Conservation (phyloP, 2,329 filamentous ascomycete species). For the Ophiosphaerella herpotricha region DNA sequence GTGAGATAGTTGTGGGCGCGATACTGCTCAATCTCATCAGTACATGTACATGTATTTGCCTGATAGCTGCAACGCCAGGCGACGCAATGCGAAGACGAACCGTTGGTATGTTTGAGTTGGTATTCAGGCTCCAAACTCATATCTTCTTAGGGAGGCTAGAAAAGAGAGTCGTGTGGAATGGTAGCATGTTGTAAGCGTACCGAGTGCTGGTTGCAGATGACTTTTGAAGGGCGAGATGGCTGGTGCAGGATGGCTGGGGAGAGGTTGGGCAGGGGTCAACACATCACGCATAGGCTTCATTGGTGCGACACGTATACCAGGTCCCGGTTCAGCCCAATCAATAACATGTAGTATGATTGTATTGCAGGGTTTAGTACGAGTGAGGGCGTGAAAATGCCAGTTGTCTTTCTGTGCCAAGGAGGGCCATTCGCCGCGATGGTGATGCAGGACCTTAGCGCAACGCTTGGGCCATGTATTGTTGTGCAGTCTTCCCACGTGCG, state of each 20-base stretch:
- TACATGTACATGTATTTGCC: too few relatives aligned
- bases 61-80: constrained; percentile 11
- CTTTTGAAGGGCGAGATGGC: constrained; percentile 35
- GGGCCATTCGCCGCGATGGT: neutral
- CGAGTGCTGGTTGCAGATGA: constrained; percentile 16
- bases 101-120: constrained; percentile 50
- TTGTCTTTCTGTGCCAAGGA: neutral
- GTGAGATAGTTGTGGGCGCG: constrained; percentile 47
- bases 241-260: constrained; percentile 35
- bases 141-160: constrained; percentile 35
- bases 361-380: neutral
- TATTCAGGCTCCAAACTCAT: constrained; percentile 45
- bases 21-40: constrained; percentile 35
- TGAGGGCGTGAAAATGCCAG: neutral
- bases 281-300: constrained; percentile 22
- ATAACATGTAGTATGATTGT: neutral
- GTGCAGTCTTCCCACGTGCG: too few relatives aligned
- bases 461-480: neutral
- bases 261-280: constrained; percentile 33
- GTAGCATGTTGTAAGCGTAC: constrained; percentile 26
- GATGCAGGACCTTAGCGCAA: neutral
- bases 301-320: constrained; percentile 28
- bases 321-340: neutral
- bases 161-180: constrained; percentile 34
- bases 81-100: constrained; percentile 22